Evolutionary conservation across 306 rosid species (phyloP).

Genomic region (Pyrus communis): DNA sequence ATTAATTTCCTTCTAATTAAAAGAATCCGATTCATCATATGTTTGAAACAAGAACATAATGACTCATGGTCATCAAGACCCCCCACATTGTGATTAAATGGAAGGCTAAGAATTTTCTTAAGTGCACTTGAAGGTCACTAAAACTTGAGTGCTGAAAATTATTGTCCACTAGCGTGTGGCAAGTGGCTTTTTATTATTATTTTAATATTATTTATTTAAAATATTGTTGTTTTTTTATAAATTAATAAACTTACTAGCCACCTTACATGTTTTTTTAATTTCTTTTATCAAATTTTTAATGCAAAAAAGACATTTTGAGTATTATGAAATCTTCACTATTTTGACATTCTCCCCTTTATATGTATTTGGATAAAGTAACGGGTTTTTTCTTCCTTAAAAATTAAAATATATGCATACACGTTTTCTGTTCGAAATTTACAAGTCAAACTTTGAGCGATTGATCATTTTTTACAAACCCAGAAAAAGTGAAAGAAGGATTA

Average conservation of each 20-base stretch:
- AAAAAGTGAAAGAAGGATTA: neutral
- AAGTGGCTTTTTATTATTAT: too few relatives aligned
- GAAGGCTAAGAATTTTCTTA: neutral
- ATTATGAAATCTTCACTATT: too few relatives aligned
- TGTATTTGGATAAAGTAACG: neutral
- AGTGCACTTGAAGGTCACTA: neutral
- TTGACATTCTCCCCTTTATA: too few relatives aligned
- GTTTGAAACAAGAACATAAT: neutral
- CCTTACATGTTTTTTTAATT: too few relatives aligned
- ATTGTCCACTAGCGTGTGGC: neutral
- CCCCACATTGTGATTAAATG: neutral
- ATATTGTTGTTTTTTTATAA: too few relatives aligned
- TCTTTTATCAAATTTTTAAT: too few relatives aligned
- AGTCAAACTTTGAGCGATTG: neutral
- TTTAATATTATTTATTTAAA: too few relatives aligned
- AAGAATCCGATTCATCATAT: neutral
- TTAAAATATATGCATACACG: neutral
- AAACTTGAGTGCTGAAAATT: constrained; percentile 1
- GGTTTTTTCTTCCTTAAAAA: neutral
- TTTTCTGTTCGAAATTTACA: neutral
- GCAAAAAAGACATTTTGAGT: too few relatives aligned
- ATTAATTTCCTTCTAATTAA: neutral
- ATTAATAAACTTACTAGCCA: too few relatives aligned
- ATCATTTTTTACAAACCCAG: neutral
- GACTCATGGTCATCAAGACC: neutral